Conservation (phyloP, 345 rosid species). For the Acer campestre region DNA sequence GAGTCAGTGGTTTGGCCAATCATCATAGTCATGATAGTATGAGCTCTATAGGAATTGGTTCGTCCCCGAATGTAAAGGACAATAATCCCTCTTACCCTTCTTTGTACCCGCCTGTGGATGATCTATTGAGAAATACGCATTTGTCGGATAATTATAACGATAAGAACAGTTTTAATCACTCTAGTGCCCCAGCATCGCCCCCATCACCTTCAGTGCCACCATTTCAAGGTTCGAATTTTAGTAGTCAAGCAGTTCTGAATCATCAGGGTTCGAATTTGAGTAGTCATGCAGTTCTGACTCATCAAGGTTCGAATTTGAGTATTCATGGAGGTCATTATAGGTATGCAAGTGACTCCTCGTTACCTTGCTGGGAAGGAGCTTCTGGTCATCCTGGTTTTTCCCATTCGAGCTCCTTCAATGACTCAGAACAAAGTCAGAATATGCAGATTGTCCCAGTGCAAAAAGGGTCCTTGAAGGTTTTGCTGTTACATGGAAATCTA, state of each 20-base stretch:
- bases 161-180: constrained; percentile 20
- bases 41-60: constrained; percentile 30
- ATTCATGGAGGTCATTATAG: constrained; percentile 51
- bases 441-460: constrained; percentile 63
- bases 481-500: constrained; percentile 85
- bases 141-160: constrained; percentile 31
- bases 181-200: constrained; percentile 46
- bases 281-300: constrained; percentile 22
- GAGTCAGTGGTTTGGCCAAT: constrained; percentile 38
- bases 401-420: constrained; percentile 41
- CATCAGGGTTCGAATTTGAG: constrained; percentile 35
- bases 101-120: constrained; percentile 74
- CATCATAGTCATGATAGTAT: constrained; percentile 56
- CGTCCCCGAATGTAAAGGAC: constrained; percentile 13
- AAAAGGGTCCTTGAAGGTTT: constrained; percentile 76
- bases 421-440: constrained; percentile 34
- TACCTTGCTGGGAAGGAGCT: constrained; percentile 48
- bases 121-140: constrained; percentile 46
- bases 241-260: constrained; percentile 27
- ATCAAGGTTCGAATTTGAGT: constrained; percentile 36
- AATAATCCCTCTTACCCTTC: constrained; percentile 36
- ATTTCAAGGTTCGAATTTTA: constrained; percentile 37
- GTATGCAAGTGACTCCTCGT: constrained; percentile 60
- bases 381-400: constrained; percentile 28
- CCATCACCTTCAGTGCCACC: constrained; percentile 47